phyloP scores from a whole-genome alignment of 2,329 filamentous ascomycete species.

The Claviceps quebecensis region DNA sequence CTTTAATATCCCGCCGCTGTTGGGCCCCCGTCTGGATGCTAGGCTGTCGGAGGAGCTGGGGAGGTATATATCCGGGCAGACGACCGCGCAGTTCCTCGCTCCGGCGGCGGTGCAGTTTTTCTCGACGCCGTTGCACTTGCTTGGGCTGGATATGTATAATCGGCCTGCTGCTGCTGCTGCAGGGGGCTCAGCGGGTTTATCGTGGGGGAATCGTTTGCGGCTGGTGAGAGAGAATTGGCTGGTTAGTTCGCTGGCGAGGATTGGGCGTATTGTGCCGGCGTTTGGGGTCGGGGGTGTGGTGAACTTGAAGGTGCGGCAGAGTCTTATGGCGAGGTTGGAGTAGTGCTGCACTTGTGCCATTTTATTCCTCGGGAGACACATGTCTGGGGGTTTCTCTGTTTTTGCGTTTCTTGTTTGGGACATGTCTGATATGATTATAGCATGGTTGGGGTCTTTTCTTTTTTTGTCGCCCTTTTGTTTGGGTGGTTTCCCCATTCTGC shows the following conservation, averaged over 20 bases:
- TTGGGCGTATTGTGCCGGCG: constrained; percentile 75
- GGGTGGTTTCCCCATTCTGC: not conserved
- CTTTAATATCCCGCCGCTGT: constrained; percentile 74
- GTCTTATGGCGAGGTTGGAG: constrained; percentile 49
- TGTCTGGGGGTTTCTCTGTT: not conserved
- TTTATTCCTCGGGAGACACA: not conserved
- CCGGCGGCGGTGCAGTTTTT: constrained; percentile 67
- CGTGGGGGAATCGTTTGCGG: constrained; percentile 45
- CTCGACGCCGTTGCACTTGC: constrained; percentile 71
- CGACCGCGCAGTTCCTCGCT: constrained; percentile 63
- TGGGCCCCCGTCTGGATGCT: constrained; percentile 54
- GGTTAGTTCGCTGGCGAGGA: constrained; percentile 57
- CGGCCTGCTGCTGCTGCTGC: constrained; percentile 25
- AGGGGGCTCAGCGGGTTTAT: constrained; percentile 9
- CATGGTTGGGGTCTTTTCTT: not conserved
- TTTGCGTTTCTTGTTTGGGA: not conserved
- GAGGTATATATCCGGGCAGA: constrained; percentile 34
- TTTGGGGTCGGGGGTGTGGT: constrained; percentile 83
- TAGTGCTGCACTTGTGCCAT: constrained; percentile 7
- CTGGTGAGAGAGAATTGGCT: constrained; percentile 64
- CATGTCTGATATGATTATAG: not conserved
- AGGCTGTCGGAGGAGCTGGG: constrained; percentile 36
- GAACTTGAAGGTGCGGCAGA: constrained; percentile 56
- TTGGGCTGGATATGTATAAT: constrained; percentile 81
- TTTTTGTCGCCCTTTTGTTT: not conserved